Conservation (phyloP, 129 eudicot species). For the carrot (Daucus carota) region DNA sequence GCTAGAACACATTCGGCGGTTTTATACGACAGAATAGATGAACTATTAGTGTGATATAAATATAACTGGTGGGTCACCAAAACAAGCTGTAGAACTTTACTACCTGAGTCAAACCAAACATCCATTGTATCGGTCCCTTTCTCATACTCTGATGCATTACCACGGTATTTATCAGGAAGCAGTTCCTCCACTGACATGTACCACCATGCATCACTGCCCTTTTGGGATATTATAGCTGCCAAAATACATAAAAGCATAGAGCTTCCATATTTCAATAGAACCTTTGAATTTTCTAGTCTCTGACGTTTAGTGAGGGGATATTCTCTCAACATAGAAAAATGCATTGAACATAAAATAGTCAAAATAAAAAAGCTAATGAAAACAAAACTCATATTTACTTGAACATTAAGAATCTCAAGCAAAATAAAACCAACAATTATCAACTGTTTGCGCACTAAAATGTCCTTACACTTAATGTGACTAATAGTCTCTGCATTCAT, state of each 20-base stretch:
- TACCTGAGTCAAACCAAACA: constrained; percentile 99
- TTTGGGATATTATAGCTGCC: constrained; percentile 80
- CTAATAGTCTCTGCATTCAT: constrained; percentile 79
- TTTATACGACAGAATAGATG: background rate
- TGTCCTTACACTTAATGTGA: constrained; percentile 75
- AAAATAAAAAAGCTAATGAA: background rate
- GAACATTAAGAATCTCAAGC: background rate
- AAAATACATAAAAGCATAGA: constrained; percentile 15
- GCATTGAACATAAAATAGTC: background rate
- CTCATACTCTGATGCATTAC: constrained; percentile 72
- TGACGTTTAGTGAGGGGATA: too few relatives aligned
- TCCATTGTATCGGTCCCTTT: constrained; percentile 98
- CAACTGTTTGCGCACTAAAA: background rate
- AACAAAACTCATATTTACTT: background rate
- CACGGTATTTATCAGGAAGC: constrained; percentile 81
- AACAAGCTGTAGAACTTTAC: background rate
- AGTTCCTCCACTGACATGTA: constrained; percentile 84
- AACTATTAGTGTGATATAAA: background rate
- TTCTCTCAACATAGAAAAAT: background rate
- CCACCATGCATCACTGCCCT: constrained; percentile 99
- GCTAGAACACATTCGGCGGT: background rate
- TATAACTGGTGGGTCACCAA: background rate
- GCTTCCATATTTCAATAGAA: background rate
- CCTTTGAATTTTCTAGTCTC: too few relatives aligned
- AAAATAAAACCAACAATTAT: background rate